Conservation (phyloP, 768 basidiomycete genomes). For the Leucocoprinus sp. region DNA sequence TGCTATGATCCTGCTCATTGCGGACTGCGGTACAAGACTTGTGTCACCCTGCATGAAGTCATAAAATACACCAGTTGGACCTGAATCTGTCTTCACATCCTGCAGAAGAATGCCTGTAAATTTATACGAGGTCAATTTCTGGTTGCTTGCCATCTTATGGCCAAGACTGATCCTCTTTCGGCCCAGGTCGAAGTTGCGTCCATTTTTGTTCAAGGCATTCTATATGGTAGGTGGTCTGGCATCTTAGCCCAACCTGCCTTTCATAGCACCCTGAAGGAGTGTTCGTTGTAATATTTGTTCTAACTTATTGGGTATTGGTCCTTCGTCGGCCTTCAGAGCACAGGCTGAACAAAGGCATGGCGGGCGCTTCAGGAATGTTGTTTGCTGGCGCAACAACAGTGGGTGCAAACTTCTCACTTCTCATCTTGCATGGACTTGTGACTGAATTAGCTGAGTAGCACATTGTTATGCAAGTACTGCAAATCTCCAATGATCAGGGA, state of each 20-base stretch:
- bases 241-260: background rate
- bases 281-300: constrained; percentile 19
- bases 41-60: no score
- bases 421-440: background rate
- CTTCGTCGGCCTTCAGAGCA: constrained; percentile 14
- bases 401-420: background rate
- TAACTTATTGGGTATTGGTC: constrained; percentile 20
- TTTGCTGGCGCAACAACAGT: constrained; percentile 23
- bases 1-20: no score
- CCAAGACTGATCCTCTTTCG: constrained; percentile 1
- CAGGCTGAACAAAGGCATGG: constrained; percentile 20
- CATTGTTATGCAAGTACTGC: background rate
- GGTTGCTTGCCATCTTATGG: constrained; percentile 2
- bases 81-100: no score
- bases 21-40: no score
- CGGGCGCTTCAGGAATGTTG: constrained; percentile 20
- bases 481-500: background rate
- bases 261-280: constrained; percentile 9
- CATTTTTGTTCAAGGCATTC: constrained; percentile 20
- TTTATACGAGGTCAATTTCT: constrained; percentile 1
- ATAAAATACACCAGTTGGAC: no score
- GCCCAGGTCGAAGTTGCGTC: constrained; percentile 17
- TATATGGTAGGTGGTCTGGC: constrained; percentile 16
- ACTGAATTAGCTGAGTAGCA: background rate
- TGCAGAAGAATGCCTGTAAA: background rate